Conservation (phyloP, 345 rosid genomes). For the Litchi chinensis region DNA sequence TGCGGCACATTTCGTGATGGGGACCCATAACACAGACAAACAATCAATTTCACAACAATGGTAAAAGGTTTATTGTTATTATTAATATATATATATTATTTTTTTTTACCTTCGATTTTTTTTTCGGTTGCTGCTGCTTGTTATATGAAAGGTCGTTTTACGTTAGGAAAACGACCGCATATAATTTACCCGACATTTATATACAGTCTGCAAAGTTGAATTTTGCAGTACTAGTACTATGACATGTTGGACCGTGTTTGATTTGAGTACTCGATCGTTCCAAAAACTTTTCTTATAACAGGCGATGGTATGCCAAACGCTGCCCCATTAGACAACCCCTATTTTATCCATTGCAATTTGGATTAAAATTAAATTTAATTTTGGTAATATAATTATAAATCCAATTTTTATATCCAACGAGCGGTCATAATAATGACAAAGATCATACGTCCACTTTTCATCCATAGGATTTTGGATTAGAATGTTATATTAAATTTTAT, state of each 20-base stretch:
- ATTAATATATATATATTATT: not conserved
- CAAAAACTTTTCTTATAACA: not conserved
- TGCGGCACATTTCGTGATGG: not conserved
- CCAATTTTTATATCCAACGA: no score
- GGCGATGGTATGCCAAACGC: not conserved
- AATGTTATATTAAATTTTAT: no score
- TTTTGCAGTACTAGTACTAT: not conserved
- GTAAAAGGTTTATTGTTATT: not conserved
- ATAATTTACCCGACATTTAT: not conserved
- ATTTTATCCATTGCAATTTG: not conserved
- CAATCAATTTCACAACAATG: no score
- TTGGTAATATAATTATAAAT: no score
- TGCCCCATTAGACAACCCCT: not conserved
- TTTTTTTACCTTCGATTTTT: not conserved
- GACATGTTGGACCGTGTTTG: not conserved
- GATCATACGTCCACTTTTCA: no score
- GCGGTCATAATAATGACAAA: no score
- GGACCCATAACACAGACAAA: not conserved
- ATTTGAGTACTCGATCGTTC: not conserved
- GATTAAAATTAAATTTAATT: no score
- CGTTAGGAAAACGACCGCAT: not conserved
- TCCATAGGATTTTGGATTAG: no score
- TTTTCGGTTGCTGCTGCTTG: not conserved
- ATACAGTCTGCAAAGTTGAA: conserved; percentile 1
- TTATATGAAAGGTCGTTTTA: not conserved